A percentile compares a stretch with the other conserved stretches of the same genome.
phyloP scores from a whole-genome alignment of 208 protist genomes.

The Willaertia magna region DNA sequence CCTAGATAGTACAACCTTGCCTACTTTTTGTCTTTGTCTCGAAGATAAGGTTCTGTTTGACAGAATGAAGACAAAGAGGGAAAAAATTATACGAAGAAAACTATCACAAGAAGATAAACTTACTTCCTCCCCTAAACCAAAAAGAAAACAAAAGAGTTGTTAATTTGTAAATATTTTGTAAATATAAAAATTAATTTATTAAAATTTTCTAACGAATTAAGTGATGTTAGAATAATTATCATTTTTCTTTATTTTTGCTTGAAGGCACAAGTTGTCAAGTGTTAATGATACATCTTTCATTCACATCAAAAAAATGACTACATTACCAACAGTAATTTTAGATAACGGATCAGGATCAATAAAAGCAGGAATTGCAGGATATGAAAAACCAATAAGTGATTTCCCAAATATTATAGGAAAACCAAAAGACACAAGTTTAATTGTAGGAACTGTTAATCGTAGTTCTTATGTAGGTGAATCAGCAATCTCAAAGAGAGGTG shows the following conservation, averaged over 20 bases:
- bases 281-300: no score
- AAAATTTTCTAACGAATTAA: no score
- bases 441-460: conserved; percentile 34
- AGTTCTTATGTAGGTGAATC: neutral
- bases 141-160: no score
- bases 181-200: no score
- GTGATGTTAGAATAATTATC: no score
- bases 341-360: conserved; percentile 84
- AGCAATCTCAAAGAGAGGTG: neutral
- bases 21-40: neutral
- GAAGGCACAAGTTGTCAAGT: no score
- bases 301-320: no score
- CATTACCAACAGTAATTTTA: conserved; percentile 55
- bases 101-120: no score
- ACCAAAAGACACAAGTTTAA: conserved; percentile 34
- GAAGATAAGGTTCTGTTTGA: neutral
- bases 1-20: neutral
- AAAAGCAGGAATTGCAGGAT: conserved; percentile 54
- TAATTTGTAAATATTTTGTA: no score
- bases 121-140: no score
- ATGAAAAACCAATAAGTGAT: conserved; percentile 57
- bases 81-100: neutral
- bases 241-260: no score
- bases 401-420: conserved; percentile 68
- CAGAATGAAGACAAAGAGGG: neutral